Evolutionary conservation across 1,284 basidiomycete species (phyloP).

Genomic region (Vanrija pseudolonga): DNA sequence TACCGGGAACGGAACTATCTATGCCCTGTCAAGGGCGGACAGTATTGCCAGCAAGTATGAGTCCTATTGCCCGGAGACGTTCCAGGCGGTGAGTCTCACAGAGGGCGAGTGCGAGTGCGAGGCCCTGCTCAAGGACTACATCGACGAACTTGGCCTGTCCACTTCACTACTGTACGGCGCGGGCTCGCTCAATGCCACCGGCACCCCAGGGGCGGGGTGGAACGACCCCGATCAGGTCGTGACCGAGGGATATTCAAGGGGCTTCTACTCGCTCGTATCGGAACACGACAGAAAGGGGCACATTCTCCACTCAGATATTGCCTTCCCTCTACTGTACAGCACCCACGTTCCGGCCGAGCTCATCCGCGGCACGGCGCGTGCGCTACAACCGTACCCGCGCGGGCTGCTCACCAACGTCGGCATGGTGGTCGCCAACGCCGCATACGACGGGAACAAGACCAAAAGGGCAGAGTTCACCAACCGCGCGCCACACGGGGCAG

Average conservation of each 20-base stretch:
- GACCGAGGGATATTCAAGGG: too few species aligned
- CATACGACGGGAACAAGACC: slow-evolving; percentile 50
- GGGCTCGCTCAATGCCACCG: slow-evolving; percentile 17
- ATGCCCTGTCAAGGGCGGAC: too few species aligned
- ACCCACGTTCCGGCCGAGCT: slow-evolving; percentile 25
- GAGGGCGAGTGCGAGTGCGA: too few species aligned
- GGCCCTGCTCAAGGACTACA: slow-evolving; percentile 49
- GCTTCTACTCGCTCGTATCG: too few species aligned
- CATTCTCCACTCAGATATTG: slow-evolving; percentile 50
- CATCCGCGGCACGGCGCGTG: slow-evolving; percentile 48
- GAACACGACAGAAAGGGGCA: slow-evolving; percentile 41
- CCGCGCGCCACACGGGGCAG: slow-evolving; percentile 52
- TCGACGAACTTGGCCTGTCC: slow-evolving; percentile 48
- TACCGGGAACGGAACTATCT: too few species aligned
- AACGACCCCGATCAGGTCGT: slow-evolving; percentile 18
- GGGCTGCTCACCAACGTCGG: slow-evolving; percentile 29
- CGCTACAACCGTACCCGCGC: slow-evolving; percentile 52
- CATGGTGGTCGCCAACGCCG: slow-evolving; percentile 53
- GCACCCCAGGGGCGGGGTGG: slow-evolving; percentile 2
- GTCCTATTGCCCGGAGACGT: too few species aligned
- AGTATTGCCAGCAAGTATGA: too few species aligned
- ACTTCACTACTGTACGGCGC: slow-evolving; percentile 33
- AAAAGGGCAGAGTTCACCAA: slow-evolving; percentile 43
- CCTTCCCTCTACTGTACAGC: slow-evolving; percentile 49
- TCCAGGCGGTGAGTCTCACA: too few species aligned